Evolutionary conservation across 495 filamentous ascomycete species (phyloP).

Genomic region (Saxophila tyrrhenica): DNA sequence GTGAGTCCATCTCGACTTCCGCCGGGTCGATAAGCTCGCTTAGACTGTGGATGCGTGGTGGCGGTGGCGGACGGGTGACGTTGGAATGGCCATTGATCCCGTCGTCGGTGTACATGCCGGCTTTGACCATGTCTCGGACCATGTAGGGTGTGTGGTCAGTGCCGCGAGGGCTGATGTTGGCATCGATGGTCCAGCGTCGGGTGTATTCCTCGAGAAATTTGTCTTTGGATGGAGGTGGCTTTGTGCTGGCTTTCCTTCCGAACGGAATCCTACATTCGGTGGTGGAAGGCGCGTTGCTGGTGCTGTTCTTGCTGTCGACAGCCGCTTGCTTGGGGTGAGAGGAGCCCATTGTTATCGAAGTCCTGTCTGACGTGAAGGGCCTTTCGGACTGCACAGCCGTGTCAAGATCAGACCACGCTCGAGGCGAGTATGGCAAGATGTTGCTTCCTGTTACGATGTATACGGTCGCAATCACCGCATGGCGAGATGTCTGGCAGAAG

Average conservation of each 20-base stretch:
- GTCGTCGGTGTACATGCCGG: background rate
- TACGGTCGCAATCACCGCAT: background rate
- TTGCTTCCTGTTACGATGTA: background rate
- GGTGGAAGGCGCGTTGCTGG: no score
- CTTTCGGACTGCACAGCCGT: background rate
- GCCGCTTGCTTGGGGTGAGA: background rate
- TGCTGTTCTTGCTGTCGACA: background rate
- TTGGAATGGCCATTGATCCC: conserved; percentile 9
- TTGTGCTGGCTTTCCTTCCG: no score
- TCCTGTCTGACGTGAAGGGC: no score
- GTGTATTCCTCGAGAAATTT: no score
- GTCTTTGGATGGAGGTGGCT: no score
- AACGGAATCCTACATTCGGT: no score
- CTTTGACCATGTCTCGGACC: no score
- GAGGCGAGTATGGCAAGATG: background rate
- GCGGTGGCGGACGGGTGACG: conserved; percentile 22
- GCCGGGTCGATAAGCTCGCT: conserved; percentile 29
- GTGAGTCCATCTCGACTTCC: conserved; percentile 15
- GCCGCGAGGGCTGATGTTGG: no score
- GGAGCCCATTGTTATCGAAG: no score
- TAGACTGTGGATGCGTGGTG: conserved; percentile 19
- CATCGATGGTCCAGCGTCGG: no score
- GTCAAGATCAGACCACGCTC: background rate
- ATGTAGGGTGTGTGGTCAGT: no score
- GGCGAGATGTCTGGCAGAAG: background rate